phyloP scores from a whole-genome alignment of 2,329 filamentous ascomycete species.

The Stagonosporopsis rhizophila region DNA sequence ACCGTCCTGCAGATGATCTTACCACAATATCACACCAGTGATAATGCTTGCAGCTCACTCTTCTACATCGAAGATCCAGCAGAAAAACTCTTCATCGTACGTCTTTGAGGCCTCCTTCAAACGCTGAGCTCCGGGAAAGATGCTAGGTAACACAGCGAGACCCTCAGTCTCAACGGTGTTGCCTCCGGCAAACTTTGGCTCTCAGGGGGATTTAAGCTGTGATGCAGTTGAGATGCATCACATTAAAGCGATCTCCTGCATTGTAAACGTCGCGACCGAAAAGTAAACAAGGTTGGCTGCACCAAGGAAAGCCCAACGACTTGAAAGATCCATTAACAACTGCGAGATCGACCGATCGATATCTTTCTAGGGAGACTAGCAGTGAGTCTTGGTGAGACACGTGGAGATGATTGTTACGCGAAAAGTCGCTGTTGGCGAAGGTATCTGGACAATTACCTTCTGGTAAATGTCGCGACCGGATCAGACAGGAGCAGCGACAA shows the following conservation, averaged over 20 bases:
- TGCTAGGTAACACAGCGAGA: too few relatives aligned
- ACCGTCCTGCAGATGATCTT: background rate
- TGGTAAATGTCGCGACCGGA: background rate
- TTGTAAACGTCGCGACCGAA: conserved; percentile 4
- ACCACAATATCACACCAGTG: background rate
- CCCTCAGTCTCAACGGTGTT: conserved; percentile 21
- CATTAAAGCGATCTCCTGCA: background rate
- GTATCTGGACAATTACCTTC: background rate
- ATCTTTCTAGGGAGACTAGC: conserved; percentile 3
- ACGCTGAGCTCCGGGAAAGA: conserved; percentile 18
- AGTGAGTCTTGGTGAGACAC: conserved; percentile 24
- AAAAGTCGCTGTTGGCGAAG: background rate
- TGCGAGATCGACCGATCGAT: conserved; percentile 14
- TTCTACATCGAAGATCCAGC: background rate
- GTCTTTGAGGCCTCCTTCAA: background rate
- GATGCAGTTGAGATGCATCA: conserved; percentile 10
- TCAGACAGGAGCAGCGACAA: conserved; percentile 8
- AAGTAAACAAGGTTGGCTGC: conserved; percentile 6
- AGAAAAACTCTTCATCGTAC: too few relatives aligned
- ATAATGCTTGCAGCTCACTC: background rate
- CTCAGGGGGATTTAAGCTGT: conserved; percentile 6
- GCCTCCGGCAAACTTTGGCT: conserved; percentile 15
- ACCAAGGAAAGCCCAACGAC: conserved; percentile 12
- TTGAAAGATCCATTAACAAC: background rate
- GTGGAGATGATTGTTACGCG: conserved; percentile 14